These are phyloP conservation scores for Botryobasidium botryosum DNA, from an alignment of 768 basidiomycete genomes.

Conservation along the genomic window DNA sequence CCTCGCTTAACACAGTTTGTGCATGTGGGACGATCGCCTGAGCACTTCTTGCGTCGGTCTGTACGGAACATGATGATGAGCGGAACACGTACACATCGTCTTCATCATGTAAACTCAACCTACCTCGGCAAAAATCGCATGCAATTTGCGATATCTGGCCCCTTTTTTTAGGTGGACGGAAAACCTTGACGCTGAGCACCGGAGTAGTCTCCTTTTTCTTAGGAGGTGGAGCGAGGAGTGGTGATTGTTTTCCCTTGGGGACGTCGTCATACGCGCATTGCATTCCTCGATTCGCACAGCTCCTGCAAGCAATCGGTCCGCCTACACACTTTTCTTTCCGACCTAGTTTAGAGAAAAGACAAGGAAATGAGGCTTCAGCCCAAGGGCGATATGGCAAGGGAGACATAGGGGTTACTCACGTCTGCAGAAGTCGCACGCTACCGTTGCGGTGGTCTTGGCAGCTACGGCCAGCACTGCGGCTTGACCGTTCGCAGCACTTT, in stretches of 20 bases:
- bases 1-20: constrained; percentile 4
- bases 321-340: constrained; percentile 8
- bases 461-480: neutral
- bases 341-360: too few relatives aligned
- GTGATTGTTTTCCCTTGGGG: too few relatives aligned
- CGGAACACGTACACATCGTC: neutral
- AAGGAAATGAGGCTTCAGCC: neutral
- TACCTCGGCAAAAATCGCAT: constrained; percentile 8
- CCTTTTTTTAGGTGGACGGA: constrained; percentile 4
- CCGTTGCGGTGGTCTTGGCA: too few relatives aligned
- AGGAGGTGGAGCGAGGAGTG: constrained; percentile 6
- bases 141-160: constrained; percentile 7
- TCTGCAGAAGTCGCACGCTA: constrained; percentile 10
- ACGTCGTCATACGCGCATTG: constrained; percentile 7
- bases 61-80: neutral
- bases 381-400: neutral
- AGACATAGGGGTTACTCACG: neutral
- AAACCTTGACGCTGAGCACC: neutral
- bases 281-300: constrained; percentile 7
- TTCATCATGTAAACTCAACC: neutral
- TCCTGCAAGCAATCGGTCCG: constrained; percentile 8
- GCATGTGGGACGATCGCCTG: constrained; percentile 6
- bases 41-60: constrained; percentile 10
- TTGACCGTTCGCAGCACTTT: neutral
- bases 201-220: neutral